phyloP scores from a whole-genome alignment of 2,329 filamentous ascomycete genomes.

The Penicillium occitanis region DNA sequence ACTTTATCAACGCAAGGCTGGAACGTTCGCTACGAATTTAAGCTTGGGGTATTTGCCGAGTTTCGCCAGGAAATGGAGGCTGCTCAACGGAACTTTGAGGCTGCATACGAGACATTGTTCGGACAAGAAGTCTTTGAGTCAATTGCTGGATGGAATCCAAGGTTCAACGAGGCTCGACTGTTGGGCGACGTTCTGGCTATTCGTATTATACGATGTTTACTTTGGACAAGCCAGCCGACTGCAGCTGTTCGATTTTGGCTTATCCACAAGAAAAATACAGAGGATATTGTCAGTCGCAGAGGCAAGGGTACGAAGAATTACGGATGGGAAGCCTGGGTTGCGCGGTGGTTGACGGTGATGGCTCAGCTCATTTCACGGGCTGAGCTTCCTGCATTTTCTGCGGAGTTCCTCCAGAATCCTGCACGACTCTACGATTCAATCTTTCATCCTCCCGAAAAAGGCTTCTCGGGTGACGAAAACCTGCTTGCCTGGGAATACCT shows the following conservation, averaged over 20 bases:
- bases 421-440: slow-evolving; percentile 34
- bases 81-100: slow-evolving; percentile 80
- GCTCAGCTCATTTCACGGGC: slow-evolving; percentile 58
- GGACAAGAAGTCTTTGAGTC: slow-evolving; percentile 81
- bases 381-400: slow-evolving; percentile 48
- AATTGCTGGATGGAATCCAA: slow-evolving; percentile 83
- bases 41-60: slow-evolving; percentile 84
- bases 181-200: slow-evolving; percentile 79
- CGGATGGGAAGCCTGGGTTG: slow-evolving; percentile 92
- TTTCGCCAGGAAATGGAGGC: slow-evolving; percentile 91
- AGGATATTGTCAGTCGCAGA: slow-evolving; percentile 74
- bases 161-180: slow-evolving; percentile 91
- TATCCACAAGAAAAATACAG: slow-evolving; percentile 70
- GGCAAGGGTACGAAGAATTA: slow-evolving; percentile 87
- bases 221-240: slow-evolving; percentile 78
- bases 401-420: slow-evolving; percentile 30
- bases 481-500: slow-evolving; percentile 59
- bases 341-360: slow-evolving; percentile 66
- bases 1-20: slow-evolving; percentile 82
- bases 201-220: slow-evolving; percentile 74
- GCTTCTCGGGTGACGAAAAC: slow-evolving; percentile 49
- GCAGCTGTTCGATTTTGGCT: slow-evolving; percentile 79
- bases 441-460: slow-evolving; percentile 54
- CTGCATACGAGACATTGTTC: slow-evolving; percentile 80
- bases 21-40: slow-evolving; percentile 94